phyloP scores from a whole-genome alignment of 257 asterid genomes.

The Przewalskia tangutica region DNA sequence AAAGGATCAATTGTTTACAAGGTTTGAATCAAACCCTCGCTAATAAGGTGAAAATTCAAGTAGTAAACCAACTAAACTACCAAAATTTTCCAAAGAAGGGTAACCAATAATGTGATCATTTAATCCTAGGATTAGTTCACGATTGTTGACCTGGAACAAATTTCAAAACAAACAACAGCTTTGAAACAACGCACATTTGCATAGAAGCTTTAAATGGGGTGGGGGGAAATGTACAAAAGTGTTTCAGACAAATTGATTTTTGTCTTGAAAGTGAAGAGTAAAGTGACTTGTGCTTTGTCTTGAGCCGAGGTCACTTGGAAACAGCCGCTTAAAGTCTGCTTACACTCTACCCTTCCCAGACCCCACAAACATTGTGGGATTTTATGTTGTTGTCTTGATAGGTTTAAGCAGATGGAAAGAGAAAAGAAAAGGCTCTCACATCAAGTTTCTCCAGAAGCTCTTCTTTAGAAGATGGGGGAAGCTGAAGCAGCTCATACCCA shows the following conservation, averaged over 20 bases:
- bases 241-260: not conserved
- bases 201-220: not conserved
- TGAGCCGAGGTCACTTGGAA: too few relatives aligned
- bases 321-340: too few relatives aligned
- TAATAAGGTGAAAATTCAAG: not conserved
- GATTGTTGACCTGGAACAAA: not conserved
- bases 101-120: not conserved
- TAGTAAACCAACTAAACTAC: not conserved
- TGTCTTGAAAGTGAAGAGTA: too few relatives aligned
- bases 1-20: not conserved
- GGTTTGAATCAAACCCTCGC: not conserved
- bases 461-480: not conserved
- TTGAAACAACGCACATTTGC: not conserved
- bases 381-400: too few relatives aligned
- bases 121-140: not conserved
- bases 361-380: too few relatives aligned
- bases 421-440: conserved; percentile 5
- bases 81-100: not conserved
- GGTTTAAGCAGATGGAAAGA: not conserved
- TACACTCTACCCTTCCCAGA: too few relatives aligned
- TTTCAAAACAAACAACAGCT: not conserved
- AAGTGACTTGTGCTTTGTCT: too few relatives aligned
- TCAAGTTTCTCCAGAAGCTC: conserved; percentile 17
- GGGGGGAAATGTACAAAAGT: not conserved
- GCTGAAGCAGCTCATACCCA: conserved; percentile 13